A percentile compares a stretch with the other conserved stretches of the same genome.
Evolutionary conservation across 306 rosid genomes (phyloP).

Genomic region (Quillaja saponaria): DNA sequence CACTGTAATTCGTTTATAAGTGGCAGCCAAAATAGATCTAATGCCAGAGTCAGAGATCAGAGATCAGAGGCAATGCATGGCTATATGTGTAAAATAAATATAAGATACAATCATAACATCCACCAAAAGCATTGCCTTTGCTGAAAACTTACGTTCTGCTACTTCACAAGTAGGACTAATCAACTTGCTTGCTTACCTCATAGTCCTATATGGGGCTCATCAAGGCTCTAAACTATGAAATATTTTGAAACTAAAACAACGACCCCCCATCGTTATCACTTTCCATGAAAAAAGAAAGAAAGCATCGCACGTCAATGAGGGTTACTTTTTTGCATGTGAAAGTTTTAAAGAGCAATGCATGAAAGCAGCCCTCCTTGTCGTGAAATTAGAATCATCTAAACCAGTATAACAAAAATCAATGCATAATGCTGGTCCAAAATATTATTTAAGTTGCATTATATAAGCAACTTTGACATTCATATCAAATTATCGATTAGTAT

Average conservation of each 20-base stretch:
- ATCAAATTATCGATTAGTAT: too few relatives aligned
- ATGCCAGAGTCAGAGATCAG: background rate
- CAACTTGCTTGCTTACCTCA: constrained; percentile 34
- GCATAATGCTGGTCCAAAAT: too few relatives aligned
- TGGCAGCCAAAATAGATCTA: constrained; percentile 21
- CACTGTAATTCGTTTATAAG: constrained; percentile 1
- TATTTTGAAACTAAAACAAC: background rate
- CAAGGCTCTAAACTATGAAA: constrained; percentile 1
- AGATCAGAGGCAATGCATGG: too few relatives aligned
- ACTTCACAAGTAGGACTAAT: constrained; percentile 34
- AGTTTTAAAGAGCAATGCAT: too few relatives aligned
- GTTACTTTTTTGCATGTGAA: too few relatives aligned
- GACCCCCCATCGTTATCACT: background rate
- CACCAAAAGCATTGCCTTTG: constrained; percentile 45
- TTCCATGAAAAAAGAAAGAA: background rate
- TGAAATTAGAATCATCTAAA: too few relatives aligned
- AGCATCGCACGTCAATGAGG: too few relatives aligned
- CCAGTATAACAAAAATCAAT: too few relatives aligned
- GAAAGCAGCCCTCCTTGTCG: too few relatives aligned
- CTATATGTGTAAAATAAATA: constrained; percentile 10
- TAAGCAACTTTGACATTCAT: too few relatives aligned
- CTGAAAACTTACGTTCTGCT: constrained; percentile 49
- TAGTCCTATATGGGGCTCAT: constrained; percentile 19
- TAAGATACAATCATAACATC: constrained; percentile 41
- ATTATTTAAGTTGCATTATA: too few relatives aligned